Base-by-base conservation (phyloP, 441 rosid species). In the Mallotus repandus region DNA sequence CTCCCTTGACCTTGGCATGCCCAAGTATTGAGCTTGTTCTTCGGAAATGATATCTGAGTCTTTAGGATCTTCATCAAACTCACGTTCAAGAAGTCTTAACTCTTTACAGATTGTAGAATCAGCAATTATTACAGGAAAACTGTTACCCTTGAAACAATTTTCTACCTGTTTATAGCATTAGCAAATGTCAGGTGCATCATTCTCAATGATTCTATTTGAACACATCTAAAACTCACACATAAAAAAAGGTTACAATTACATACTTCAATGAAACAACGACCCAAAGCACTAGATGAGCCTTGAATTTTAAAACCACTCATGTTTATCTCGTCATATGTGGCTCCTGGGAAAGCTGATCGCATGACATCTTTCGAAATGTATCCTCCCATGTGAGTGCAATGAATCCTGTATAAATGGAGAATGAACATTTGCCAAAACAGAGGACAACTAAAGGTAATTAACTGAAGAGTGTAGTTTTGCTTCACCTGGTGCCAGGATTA, bases 241-340 rank as follows among this genome's bases (percentile, higher is more conserved):
- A 55, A 16, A 64, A 35, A 71, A 55, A 70, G 45, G 66, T 74
- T 15, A 48, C 43, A 83, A 57, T 81, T 64, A 38, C 82, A 70
- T 78, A 91, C 98, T 93, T 93, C 98, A 72, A 93, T 84, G 78
- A 91, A 93, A 86, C 89, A 88, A 45, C 97, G 98, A 67, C 98
- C 91, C 45, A 82, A 70, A 68, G 69, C 70, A 76, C 76, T 76
- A 50, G 83, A 78, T 72, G 75, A 69, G 25, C 72, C 87, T 66
- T 77, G 71, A 67, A 89, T 71, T 85, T 76, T 82, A 66, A 89
- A 84, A 83, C 83, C 81, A 67, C 76, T 78, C 60, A 90, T 69
- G 63, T 75, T 89, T 72, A 90, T 79, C 84, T 90, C 93, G 59
- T 90, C 92, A 70, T 78, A 84, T 21, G 76, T 45, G 60, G 81